Evolutionary conservation across 2,329 filamentous ascomycete species (phyloP), one percentile per base, ranked within the genome.

Genomic region (Sclerotinia subarctica): DNA sequence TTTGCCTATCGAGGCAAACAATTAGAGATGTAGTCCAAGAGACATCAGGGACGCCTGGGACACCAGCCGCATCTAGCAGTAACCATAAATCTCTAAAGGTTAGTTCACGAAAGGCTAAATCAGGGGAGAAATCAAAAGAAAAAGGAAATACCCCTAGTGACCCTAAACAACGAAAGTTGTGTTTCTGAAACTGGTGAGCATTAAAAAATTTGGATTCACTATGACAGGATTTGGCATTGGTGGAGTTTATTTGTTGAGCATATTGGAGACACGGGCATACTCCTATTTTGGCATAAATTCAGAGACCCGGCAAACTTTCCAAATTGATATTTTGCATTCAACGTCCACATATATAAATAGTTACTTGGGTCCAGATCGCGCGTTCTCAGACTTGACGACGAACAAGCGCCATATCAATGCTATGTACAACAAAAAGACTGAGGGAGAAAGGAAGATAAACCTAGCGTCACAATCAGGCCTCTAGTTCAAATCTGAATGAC

Each of bases 1-100:
- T 91, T 11, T 99, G 95, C 77, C 84, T 99, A 1, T 97, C 94
- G 0, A 85, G 89, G 67, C 88, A 91, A 75, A 92, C 93, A 0
- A 98, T 99, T 74, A 90, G 90, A 57, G 92, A 97, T 74, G 90
- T 88, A 0, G 89, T 95, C 0, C 88, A 92, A 68, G 83, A 83
- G 60, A 74, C 67, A 4, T 46, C 62, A 11, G 26, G 24, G 21
- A 56, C 38, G 17, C 38, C 65, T n/a, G 49, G 38, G 13, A 57
- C 49, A 10, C 35, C 46, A 26, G 11, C 46, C 24, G 15, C 29
- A 51, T 63, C 46, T 3, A 29, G 59, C 6, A 63, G 21, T 13
- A 32, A n/a, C 15, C 44, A 35, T 47, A 63, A 42, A 42, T 42
- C 32, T 52, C 59, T 51, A 38, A 51, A 21, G 32, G 17, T 32